A percentile compares a stretch with the other conserved stretches of the same genome.
Evolutionary conservation across 1,284 basidiomycete species (phyloP).

Genomic region (Ustilago nuda): DNA sequence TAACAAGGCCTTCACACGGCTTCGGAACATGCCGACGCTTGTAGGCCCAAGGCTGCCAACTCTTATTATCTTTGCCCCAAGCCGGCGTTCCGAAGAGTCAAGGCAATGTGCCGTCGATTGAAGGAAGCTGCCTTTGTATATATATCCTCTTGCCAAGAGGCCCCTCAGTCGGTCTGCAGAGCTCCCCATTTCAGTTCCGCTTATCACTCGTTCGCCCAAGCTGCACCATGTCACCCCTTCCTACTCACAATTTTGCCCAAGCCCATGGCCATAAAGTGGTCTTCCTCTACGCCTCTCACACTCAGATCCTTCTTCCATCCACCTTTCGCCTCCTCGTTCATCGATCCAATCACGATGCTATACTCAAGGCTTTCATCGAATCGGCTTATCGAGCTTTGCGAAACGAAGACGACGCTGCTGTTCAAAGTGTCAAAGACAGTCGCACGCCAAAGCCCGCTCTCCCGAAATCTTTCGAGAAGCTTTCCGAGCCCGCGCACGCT

Average conservation of each 20-base stretch:
- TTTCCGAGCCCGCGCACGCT: neutral
- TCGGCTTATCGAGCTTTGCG: conserved; percentile 30
- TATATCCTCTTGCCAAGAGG: neutral
- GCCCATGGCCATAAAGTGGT: conserved; percentile 30
- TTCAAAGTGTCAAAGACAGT: neutral
- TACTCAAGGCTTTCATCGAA: conserved; percentile 34
- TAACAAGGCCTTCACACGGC: neutral
- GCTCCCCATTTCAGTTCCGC: neutral
- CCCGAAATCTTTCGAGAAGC: conserved; percentile 16
- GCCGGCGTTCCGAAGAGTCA: neutral
- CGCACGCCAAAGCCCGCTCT: neutral
- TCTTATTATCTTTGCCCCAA: neutral
- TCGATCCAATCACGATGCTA: conserved; percentile 27
- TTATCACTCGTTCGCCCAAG: neutral
- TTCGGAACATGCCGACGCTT: neutral
- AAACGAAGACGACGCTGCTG: conserved; percentile 7
- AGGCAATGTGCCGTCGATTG: neutral
- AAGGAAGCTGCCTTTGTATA: neutral
- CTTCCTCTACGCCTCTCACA: conserved; percentile 32
- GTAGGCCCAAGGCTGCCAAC: no score
- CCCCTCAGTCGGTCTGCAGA: neutral
- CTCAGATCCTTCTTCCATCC: conserved; percentile 16
- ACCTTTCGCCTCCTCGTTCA: conserved; percentile 29
- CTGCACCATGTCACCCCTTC: neutral
- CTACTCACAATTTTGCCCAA: neutral